Conservation (phyloP, 2,329 filamentous ascomycete species). For the Shiraia bambusicola region DNA sequence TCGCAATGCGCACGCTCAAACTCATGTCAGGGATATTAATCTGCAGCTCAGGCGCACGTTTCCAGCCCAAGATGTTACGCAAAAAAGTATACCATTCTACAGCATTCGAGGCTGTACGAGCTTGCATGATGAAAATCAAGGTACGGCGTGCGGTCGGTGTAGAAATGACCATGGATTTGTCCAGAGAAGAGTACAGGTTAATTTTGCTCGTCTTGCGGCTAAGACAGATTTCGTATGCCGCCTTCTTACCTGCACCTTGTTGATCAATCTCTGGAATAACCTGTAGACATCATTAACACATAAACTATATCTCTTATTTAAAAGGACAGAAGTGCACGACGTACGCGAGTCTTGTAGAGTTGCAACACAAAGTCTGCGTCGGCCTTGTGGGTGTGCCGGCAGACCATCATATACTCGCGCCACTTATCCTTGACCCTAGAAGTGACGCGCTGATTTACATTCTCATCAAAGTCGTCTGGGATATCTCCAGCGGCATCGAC, state of each 20-base stretch:
- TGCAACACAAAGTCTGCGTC: constrained; percentile 59
- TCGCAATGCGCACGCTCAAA: constrained; percentile 58
- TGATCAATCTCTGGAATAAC: constrained; percentile 62
- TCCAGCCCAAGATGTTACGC: constrained; percentile 60
- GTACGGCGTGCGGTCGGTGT: constrained; percentile 56
- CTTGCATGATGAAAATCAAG: constrained; percentile 61
- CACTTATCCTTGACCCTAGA: constrained; percentile 63
- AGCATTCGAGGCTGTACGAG: constrained; percentile 61
- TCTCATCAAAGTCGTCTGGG: constrained; percentile 64
- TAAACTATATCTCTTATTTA: neutral
- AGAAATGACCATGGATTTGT: constrained; percentile 68
- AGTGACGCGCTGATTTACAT: constrained; percentile 60
- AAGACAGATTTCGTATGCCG: constrained; percentile 60
- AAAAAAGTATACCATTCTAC: constrained; percentile 71
- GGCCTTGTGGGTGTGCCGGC: constrained; percentile 58
- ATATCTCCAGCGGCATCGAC: constrained; percentile 58
- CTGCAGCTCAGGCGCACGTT: constrained; percentile 57
- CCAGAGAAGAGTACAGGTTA: constrained; percentile 65
- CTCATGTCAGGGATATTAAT: constrained; percentile 65
- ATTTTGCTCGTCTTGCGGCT: constrained; percentile 56
- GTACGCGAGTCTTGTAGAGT: constrained; percentile 60
- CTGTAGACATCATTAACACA: constrained; percentile 19
- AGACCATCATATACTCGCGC: constrained; percentile 65
- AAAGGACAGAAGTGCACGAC: neutral
- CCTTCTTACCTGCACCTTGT: constrained; percentile 54